Evolutionary conservation across 1,139 yeast genomes (phyloP).

Genomic region (Pichia norvegensis): DNA sequence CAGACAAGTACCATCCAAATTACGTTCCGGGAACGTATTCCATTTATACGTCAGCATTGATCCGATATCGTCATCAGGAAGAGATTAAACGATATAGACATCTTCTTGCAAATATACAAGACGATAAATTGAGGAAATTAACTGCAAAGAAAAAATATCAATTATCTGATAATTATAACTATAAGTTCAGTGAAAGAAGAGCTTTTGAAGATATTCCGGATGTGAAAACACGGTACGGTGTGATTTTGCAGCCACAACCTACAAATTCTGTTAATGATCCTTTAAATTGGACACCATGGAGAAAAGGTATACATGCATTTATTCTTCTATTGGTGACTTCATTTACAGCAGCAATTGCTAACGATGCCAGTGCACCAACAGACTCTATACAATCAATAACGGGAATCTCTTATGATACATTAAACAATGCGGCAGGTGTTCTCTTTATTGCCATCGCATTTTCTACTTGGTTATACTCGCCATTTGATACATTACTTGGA

Average conservation of each 20-base stretch:
- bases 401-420: conserved; percentile 31
- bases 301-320: conserved; percentile 20
- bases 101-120: conserved; percentile 1
- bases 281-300: conserved; percentile 34
- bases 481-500: conserved; percentile 32
- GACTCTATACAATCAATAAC: conserved; percentile 31
- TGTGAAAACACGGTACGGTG: conserved; percentile 40
- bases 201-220: conserved; percentile 20
- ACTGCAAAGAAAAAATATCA: conserved; percentile 4
- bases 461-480: conserved; percentile 32
- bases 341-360: conserved; percentile 33
- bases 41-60: conserved; percentile 24
- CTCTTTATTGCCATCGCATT: conserved; percentile 31
- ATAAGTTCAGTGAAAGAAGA: conserved; percentile 12
- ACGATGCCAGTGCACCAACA: conserved; percentile 34
- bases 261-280: conserved; percentile 73
- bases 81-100: conserved; percentile 9
- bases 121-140: not conserved
- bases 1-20: conserved; percentile 39
- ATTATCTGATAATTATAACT: conserved; percentile 14
- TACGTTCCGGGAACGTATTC: conserved; percentile 57
- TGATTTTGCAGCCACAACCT: conserved; percentile 67
- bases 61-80: conserved; percentile 17
- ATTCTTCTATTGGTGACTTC: conserved; percentile 27
- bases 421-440: conserved; percentile 36